A percentile compares a stretch with the other conserved stretches of the same genome.
These are phyloP conservation scores for Aureobasidium subglaciale DNA, from an alignment of 2,329 filamentous ascomycete genomes.

Conservation along the genomic window DNA sequence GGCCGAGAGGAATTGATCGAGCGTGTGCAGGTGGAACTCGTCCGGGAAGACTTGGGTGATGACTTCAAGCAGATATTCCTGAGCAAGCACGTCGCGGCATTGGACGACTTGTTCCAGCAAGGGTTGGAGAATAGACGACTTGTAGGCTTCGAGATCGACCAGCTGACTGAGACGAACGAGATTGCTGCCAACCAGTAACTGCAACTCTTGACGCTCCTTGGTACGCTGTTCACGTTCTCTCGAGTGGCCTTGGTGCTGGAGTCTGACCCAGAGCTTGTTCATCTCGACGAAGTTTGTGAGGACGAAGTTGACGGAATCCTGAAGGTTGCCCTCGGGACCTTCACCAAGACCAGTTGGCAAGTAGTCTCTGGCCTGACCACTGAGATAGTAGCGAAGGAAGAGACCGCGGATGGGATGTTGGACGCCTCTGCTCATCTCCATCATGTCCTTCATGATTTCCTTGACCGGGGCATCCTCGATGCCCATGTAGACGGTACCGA, in stretches of 20 bases:
- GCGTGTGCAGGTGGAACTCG: conserved; percentile 93
- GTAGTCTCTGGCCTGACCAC: conserved; percentile 85
- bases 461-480: conserved; percentile 98
- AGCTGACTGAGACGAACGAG: conserved; percentile 90
- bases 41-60: conserved; percentile 99
- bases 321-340: conserved; percentile 88
- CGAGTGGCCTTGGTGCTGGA: conserved; percentile 96
- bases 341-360: conserved; percentile 76
- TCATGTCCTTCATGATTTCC: conserved; percentile 99
- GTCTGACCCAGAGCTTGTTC: conserved; percentile 98
- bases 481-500: conserved; percentile 97
- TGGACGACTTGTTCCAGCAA: conserved; percentile 95
- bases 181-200: conserved; percentile 93
- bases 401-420: conserved; percentile 94
- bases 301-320: conserved; percentile 97
- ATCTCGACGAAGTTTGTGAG: conserved; percentile 99
- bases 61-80: conserved; percentile 95
- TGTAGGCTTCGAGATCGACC: conserved; percentile 92
- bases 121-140: conserved; percentile 78
- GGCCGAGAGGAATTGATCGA: conserved; percentile 89
- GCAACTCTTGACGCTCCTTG: conserved; percentile 89
- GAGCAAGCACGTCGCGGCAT: conserved; percentile 90
- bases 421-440: conserved; percentile 98
- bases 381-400: conserved; percentile 93
- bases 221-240: conserved; percentile 88